phyloP scores from a whole-genome alignment of 1,139 yeast genomes.

The Geotrichum klebahnii region DNA sequence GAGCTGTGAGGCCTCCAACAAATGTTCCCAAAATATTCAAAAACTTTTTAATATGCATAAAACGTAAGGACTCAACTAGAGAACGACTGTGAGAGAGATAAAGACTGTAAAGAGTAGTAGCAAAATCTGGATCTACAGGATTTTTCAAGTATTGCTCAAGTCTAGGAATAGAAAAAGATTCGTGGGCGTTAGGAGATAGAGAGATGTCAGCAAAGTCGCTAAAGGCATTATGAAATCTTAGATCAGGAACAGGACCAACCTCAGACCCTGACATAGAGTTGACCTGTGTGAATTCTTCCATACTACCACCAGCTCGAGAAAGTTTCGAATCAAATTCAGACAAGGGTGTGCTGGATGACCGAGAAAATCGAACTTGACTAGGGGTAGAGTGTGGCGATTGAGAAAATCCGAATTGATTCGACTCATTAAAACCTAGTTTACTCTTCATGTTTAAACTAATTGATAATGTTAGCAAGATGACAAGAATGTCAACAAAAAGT shows the following conservation, averaged over 20 bases:
- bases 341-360: conserved; percentile 11
- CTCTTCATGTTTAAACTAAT: too few species aligned
- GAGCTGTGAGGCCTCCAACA: conserved; percentile 58
- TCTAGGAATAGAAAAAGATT: conserved; percentile 47
- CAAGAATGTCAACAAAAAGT: too few species aligned
- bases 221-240: conserved; percentile 23
- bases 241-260: conserved; percentile 16
- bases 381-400: conserved; percentile 20
- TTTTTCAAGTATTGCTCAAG: conserved; percentile 51
- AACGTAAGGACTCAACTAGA: conserved; percentile 61
- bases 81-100: conserved; percentile 62
- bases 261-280: conserved; percentile 6
- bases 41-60: conserved; percentile 61
- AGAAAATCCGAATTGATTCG: background rate
- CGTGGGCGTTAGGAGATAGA: conserved; percentile 26
- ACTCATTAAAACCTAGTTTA: background rate
- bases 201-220: conserved; percentile 28
- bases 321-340: conserved; percentile 13
- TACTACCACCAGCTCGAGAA: conserved; percentile 1
- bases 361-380: conserved; percentile 7
- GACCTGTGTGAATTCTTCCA: conserved; percentile 1
- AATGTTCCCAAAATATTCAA: conserved; percentile 54
- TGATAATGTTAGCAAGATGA: too few species aligned
- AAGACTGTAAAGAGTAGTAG: conserved; percentile 56
- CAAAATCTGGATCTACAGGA: conserved; percentile 54